These are phyloP conservation scores for Phytophthora kernoviae DNA, from an alignment of 352 stramenopile species.

Conservation along the genomic window DNA sequence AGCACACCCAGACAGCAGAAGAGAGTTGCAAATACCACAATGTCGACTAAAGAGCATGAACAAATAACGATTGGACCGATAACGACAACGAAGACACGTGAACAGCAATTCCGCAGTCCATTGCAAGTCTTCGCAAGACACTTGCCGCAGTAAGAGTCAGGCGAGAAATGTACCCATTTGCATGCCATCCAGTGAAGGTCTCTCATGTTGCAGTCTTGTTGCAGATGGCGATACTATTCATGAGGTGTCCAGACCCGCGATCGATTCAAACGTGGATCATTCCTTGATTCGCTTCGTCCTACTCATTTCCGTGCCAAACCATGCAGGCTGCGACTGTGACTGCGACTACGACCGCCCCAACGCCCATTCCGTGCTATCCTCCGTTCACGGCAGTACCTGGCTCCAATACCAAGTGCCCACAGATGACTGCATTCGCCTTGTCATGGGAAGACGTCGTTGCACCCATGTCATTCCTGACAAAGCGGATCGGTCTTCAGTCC, in stretches of 20 bases:
- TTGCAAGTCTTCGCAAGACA: neutral
- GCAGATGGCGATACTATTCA: too few species aligned
- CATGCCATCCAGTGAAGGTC: too few species aligned
- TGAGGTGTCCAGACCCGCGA: too few species aligned
- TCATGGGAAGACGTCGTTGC: slow-evolving; percentile 66
- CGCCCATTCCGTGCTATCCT: slow-evolving; percentile 21
- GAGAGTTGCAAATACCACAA: neutral
- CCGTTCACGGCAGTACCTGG: slow-evolving; percentile 8
- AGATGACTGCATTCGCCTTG: slow-evolving; percentile 42
- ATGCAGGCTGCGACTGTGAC: slow-evolving; percentile 7
- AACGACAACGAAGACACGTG: neutral
- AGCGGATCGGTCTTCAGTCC: slow-evolving; percentile 46
- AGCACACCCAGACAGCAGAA: neutral
- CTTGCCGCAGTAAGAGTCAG: too few species aligned
- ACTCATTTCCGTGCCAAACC: neutral
- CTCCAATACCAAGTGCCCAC: neutral
- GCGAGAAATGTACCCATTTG: too few species aligned
- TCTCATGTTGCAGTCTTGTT: too few species aligned
- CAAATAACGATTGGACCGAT: neutral
- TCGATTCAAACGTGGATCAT: too few species aligned
- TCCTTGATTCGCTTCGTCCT: neutral
- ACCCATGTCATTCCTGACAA: slow-evolving; percentile 46
- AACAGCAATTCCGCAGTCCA: neutral
- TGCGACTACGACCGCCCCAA: neutral
- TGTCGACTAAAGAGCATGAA: neutral